Conservation (phyloP, 2,329 filamentous ascomycete species). For the Microcera coccophila region DNA sequence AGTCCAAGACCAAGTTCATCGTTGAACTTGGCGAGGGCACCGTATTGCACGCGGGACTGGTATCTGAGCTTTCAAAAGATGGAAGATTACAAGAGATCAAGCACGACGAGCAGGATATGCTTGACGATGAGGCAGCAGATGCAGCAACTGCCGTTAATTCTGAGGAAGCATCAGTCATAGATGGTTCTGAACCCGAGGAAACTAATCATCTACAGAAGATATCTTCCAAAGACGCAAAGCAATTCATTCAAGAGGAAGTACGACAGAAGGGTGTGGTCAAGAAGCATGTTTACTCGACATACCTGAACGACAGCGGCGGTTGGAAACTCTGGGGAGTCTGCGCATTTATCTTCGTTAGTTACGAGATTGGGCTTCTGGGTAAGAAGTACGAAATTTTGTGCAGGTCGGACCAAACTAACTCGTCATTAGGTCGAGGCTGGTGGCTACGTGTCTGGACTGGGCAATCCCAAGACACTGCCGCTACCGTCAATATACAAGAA, state of each 20-base stretch:
- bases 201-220: constrained; percentile 45
- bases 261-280: constrained; percentile 68
- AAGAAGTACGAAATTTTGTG: constrained; percentile 18
- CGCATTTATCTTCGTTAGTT: constrained; percentile 50
- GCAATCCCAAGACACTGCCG: constrained; percentile 13
- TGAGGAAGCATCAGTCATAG: constrained; percentile 43
- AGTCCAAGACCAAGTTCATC: constrained; percentile 68
- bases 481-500: constrained; percentile 26
- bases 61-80: constrained; percentile 60
- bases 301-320: constrained; percentile 64
- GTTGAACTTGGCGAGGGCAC: constrained; percentile 68
- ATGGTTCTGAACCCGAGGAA: constrained; percentile 38
- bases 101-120: constrained; percentile 48
- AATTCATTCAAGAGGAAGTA: constrained; percentile 74
- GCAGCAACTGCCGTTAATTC: constrained; percentile 52
- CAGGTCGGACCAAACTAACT: constrained; percentile 3
- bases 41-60: constrained; percentile 59
- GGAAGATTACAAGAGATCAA: constrained; percentile 56
- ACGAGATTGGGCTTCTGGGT: constrained; percentile 54
- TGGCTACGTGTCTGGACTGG: constrained; percentile 63
- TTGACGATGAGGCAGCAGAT: constrained; percentile 45
- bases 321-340: constrained; percentile 56
- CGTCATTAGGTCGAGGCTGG: constrained; percentile 51
- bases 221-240: constrained; percentile 53
- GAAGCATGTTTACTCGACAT: constrained; percentile 61